Conservation (phyloP, 495 filamentous ascomycete genomes). For the Filosporella fistucella region DNA sequence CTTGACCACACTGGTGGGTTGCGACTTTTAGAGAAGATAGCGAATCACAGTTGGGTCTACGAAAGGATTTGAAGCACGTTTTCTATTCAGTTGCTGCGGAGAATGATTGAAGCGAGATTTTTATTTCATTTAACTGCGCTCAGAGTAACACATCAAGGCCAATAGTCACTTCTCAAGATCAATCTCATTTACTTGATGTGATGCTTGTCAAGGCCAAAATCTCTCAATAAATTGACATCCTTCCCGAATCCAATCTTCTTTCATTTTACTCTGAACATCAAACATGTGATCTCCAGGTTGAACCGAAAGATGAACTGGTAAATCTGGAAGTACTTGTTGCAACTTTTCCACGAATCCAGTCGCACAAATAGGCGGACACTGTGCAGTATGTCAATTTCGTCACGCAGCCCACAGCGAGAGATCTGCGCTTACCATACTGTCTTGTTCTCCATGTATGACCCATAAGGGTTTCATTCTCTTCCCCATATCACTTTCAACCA, state of each 20-base stretch:
- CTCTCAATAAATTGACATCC: slow-evolving; percentile 6
- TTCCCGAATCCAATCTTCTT: slow-evolving; percentile 7
- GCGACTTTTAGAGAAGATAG: no score
- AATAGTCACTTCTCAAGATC: no score
- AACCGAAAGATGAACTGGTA: neutral
- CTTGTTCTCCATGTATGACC: slow-evolving; percentile 8
- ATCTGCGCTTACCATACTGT: neutral
- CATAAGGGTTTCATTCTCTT: neutral
- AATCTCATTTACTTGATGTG: no score
- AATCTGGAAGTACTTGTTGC: neutral
- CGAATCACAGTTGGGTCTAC: no score
- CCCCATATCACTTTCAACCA: neutral
- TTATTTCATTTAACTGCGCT: no score
- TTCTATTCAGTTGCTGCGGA: no score
- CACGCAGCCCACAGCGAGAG: neutral
- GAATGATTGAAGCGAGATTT: no score
- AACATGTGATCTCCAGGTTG: slow-evolving; percentile 11
- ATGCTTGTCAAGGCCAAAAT: slow-evolving; percentile 7
- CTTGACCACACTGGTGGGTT: no score
- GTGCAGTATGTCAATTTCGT: neutral
- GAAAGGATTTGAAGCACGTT: no score
- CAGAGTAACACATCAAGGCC: no score
- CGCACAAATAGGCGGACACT: slow-evolving; percentile 7
- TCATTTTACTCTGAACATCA: neutral
- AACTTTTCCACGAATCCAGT: slow-evolving; percentile 6